phyloP scores from a whole-genome alignment of 2,329 filamentous ascomycete genomes.

The Fusarium keratoplasticum region DNA sequence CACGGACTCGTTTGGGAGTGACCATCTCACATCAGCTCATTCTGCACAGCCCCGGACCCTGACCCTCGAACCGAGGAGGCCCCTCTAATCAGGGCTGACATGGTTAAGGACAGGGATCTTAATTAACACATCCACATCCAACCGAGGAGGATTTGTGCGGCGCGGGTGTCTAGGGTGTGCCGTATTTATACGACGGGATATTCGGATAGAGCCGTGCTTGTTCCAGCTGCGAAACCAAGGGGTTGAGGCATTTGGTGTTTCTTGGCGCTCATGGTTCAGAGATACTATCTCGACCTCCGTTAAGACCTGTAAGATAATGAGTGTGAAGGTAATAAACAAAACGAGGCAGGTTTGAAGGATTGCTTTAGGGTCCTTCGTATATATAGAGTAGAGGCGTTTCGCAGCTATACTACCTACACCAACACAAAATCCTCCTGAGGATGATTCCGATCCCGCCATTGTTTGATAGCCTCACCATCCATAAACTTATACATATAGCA shows the following conservation, averaged over 20 bases:
- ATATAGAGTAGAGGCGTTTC: neutral
- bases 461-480: conserved; percentile 2
- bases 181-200: neutral
- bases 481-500: conserved; percentile 19
- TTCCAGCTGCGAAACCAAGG: neutral
- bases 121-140: neutral
- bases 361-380: neutral
- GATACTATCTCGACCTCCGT: neutral
- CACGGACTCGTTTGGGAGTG: neutral
- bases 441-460: neutral
- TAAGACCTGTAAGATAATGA: neutral
- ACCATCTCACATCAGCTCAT: neutral
- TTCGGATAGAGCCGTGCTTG: neutral
- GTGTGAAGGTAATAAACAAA: neutral
- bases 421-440: neutral
- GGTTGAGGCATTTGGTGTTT: neutral
- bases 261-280: neutral
- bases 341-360: neutral
- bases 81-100: neutral
- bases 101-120: neutral
- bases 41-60: neutral
- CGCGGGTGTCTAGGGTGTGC: neutral
- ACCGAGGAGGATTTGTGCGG: neutral
- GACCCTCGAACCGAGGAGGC: neutral
- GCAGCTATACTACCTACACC: neutral